Percentiles rank a stretch among this genome's conserved stretches.
These are phyloP conservation scores for Aciculoconidium aculeatum DNA, from an alignment of 805 yeast species.

Conservation along the genomic window DNA sequence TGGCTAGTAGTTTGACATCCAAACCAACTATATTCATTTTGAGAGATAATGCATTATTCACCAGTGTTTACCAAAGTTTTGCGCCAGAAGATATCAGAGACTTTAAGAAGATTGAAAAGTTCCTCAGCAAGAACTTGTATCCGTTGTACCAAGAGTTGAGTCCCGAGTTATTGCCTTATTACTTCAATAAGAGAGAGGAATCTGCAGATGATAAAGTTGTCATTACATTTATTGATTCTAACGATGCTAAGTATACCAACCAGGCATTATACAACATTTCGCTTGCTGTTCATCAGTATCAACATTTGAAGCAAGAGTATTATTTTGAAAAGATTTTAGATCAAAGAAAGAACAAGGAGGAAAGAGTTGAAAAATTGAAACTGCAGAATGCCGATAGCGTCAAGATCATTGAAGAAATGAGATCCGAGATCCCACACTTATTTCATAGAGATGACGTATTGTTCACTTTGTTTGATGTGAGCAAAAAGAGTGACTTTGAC, in stretches of 20 bases:
- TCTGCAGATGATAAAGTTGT: slow-evolving; percentile 40
- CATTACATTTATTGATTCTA: slow-evolving; percentile 42
- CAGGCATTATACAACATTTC: slow-evolving; percentile 34
- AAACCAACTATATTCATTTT: slow-evolving; percentile 59
- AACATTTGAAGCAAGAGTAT: slow-evolving; percentile 36
- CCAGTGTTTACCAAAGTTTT: slow-evolving; percentile 53
- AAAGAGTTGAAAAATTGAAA: slow-evolving; percentile 39
- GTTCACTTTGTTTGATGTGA: slow-evolving; percentile 47
- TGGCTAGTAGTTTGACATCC: slow-evolving; percentile 49
- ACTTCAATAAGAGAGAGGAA: slow-evolving; percentile 26
- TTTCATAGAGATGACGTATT: slow-evolving; percentile 38
- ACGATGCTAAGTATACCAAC: slow-evolving; percentile 26
- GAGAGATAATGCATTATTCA: slow-evolving; percentile 49
- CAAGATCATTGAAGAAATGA: slow-evolving; percentile 43
- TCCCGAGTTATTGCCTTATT: slow-evolving; percentile 23
- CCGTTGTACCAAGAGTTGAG: slow-evolving; percentile 54
- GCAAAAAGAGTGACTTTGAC: slow-evolving; percentile 26
- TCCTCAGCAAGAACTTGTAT: slow-evolving; percentile 42
- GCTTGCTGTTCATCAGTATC: slow-evolving; percentile 44
- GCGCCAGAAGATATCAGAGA: slow-evolving; percentile 61
- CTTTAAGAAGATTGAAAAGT: slow-evolving; percentile 39
- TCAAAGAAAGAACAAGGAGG: slow-evolving; percentile 32
- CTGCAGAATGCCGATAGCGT: slow-evolving; percentile 36
- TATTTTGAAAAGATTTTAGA: slow-evolving; percentile 28
- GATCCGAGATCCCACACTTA: slow-evolving; percentile 44